Base-by-base conservation (phyloP, 106 monocot genomes). In the Dioscorea zingiberensis region DNA sequence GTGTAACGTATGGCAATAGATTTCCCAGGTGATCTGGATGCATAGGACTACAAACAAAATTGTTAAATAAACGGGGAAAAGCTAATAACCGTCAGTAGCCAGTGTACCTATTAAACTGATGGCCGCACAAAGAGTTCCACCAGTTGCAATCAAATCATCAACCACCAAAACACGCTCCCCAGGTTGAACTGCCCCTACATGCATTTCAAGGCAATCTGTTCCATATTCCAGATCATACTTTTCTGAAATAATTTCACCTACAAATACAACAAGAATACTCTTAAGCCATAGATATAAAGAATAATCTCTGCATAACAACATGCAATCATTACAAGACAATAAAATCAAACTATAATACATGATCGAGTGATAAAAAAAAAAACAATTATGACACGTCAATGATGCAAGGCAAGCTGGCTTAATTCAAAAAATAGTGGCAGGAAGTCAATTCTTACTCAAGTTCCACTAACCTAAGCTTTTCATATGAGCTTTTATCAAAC, bases 71-170 rank as follows among this genome's bases (percentile, higher is more conserved):
- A 12, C n/a, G 4, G 22, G 0, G 56, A 7, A 51, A 4, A 18
- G 14, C 13, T 23, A 22, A 11, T 23, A 25, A 25, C 23, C 1
- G 15, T 19, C 15, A 18, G 2, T 51, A 18, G 15, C 15, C 13
- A 1, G 22, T 56, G 70, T 45, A 81, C 81, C 81, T 28, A 81
- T 76, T 60, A 81, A 69, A 56, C 58, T 76, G 15, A 81, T 81
- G 54, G 81, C 81, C 51, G 81, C 81, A 59, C 76, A 72, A 12
- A 81, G 72, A n/a, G 81, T 81, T 48, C 81, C 81, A 21, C 81
- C 81, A 15, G 81, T 81, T 11, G 81, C 81, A 22, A 81, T 58
- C 53, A 81, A 54, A 73, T 81, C 81, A 59, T 81, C 81, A 62
- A 81, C 76, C 13, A 81, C 67, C 67, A 81, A 23, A 47, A 72